Percentiles rank a stretch among this genome's conserved stretches.
Evolutionary conservation across 192 early-diverging fungal genomes (phyloP).

Genomic region (Gigaspora rosea): DNA sequence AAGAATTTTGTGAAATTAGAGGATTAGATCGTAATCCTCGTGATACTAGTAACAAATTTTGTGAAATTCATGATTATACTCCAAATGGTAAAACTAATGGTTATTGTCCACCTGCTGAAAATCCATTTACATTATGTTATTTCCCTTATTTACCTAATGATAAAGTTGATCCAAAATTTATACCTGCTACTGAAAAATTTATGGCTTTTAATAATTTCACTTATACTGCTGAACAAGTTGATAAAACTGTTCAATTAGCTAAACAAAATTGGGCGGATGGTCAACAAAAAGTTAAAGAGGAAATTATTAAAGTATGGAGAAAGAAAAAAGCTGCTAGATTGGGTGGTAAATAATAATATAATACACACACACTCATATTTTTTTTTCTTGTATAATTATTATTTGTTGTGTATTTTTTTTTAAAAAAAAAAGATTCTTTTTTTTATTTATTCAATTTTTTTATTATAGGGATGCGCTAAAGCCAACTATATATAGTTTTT

Average conservation of each 20-base stretch:
- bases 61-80: conserved; percentile 24
- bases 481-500: too few species aligned
- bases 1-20: not conserved
- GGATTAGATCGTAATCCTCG: not conserved
- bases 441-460: too few species aligned
- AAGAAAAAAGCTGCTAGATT: conserved; percentile 38
- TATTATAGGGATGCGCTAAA: too few species aligned
- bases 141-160: conserved; percentile 66
- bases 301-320: conserved; percentile 43
- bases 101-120: conserved; percentile 8
- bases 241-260: conserved; percentile 58
- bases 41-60: conserved; percentile 5
- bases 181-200: conserved; percentile 65
- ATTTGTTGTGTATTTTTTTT: too few species aligned
- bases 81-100: conserved; percentile 8
- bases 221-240: conserved; percentile 66
- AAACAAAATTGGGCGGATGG: conserved; percentile 46
- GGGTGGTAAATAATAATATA: conserved; percentile 3
- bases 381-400: too few species aligned
- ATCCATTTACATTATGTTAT: conserved; percentile 59
- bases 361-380: too few species aligned
- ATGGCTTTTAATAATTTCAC: conserved; percentile 71
- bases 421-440: too few species aligned
- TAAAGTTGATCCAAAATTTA: conserved; percentile 58
- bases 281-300: conserved; percentile 36